Evolutionary conservation across 192 early-diverging fungal genomes (phyloP), one percentile per base, ranked within the genome.

Genomic region (Coemansia biformis): DNA sequence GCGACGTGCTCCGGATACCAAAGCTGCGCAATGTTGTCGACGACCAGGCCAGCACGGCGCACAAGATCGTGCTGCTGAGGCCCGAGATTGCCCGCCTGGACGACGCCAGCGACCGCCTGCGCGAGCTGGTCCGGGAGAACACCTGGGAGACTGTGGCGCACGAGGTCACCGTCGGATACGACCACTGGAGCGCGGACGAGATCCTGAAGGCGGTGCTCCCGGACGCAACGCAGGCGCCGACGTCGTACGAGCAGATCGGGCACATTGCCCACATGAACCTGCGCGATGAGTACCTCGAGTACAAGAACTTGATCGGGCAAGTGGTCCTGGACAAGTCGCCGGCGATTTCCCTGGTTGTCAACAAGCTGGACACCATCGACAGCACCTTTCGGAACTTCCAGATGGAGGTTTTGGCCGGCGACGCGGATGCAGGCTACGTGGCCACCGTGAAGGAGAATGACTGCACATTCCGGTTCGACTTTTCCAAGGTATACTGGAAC

Each of bases 201-300:
- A 79, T 98, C n/a, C 66, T 98, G 22, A 70, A 84, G 24, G 86
- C 96, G 8, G 80, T 98, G 5, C 62, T 98, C 2, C 96, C 96
- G 1, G 81, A 85, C 26, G 77, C 85, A 9, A 48, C 80, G 28
- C 88, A 96, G 44, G 82, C 89, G 3, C 93, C 92, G 6, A 83
- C 88, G 14, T 83, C 92, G 3, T 93, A 86, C 57, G 89, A 90
- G 30, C 76, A 82, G 17, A 82, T 88, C 43, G 91, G 91, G 5
- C 95, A 99, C 66, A 98, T 99, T 54, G 93, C 95, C 2, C 97
- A 99, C 55, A 82, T 99, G 79, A 99, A 99, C 63, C 60, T 99
- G 38, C 84, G 93, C 35, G 88, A 92, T 19, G 83, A 95, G 62
- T 86, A 85, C 34, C 63, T 86, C 8, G 92, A 92, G 10, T 99